A percentile compares a stretch with the other conserved stretches of the same genome.
Conservation (phyloP, 2,329 filamentous ascomycete genomes). For the Fusarium citri region DNA sequence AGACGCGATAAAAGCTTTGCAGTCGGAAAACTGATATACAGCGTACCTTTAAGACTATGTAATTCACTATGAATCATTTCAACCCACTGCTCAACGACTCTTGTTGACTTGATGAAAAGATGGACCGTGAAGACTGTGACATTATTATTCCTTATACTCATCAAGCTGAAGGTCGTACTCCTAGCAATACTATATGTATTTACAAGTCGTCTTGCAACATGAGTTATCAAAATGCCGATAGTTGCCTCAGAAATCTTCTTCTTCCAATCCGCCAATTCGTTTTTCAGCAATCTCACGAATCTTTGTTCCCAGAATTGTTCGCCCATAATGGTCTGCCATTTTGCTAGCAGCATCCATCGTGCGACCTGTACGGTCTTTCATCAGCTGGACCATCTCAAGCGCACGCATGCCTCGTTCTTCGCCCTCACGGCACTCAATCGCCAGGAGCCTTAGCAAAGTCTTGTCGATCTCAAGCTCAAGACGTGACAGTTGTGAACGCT, state of each 20-base stretch:
- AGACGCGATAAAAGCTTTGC: background rate
- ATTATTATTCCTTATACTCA: background rate
- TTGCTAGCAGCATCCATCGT: conserved; percentile 94
- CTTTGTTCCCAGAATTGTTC: conserved; percentile 85
- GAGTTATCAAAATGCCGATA: background rate
- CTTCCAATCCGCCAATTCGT: conserved; percentile 70
- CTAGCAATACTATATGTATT: conserved; percentile 8
- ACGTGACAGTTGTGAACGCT: conserved; percentile 74
- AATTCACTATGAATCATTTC: background rate
- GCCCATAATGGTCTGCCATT: conserved; percentile 86
- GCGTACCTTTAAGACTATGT: too few relatives aligned
- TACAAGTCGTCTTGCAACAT: background rate
- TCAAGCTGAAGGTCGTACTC: background rate
- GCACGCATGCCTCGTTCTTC: conserved; percentile 96
- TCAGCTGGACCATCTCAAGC: conserved; percentile 86
- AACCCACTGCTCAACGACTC: background rate
- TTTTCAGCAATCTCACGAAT: conserved; percentile 86
- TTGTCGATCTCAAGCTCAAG: conserved; percentile 91
- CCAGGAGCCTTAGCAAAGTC: conserved; percentile 87
- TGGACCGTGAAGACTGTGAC: background rate
- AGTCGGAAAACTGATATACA: background rate
- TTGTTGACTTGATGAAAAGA: background rate
- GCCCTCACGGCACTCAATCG: conserved; percentile 88
- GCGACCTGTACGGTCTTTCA: conserved; percentile 85
- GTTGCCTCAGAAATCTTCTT: conserved; percentile 58